Conservation (phyloP, 805 yeast species). For the Blastobotrys americana region DNA sequence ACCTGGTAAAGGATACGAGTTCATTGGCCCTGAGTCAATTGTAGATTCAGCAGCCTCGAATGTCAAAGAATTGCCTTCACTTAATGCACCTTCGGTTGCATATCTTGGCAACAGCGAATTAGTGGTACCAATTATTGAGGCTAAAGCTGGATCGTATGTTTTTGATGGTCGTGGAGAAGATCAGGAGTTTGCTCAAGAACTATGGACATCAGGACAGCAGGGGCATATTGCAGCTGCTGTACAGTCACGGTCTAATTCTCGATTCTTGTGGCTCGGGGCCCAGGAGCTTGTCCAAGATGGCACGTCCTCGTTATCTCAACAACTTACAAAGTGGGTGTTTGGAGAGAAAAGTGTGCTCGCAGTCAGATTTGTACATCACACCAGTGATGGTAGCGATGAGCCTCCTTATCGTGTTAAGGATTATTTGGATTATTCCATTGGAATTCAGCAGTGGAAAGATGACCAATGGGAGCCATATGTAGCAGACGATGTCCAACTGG, state of each 20-base stretch:
- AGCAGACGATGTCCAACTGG: slow-evolving; percentile 62
- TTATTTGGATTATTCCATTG: slow-evolving; percentile 46
- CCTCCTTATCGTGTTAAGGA: slow-evolving; percentile 69
- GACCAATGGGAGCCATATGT: slow-evolving; percentile 62
- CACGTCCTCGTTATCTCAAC: slow-evolving; percentile 35
- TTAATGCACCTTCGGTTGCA: slow-evolving; percentile 53
- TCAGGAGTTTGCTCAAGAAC: slow-evolving; percentile 33
- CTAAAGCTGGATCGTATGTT: slow-evolving; percentile 60
- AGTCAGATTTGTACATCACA: slow-evolving; percentile 47
- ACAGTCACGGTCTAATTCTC: slow-evolving; percentile 73
- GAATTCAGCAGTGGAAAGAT: slow-evolving; percentile 39
- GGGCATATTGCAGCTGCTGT: slow-evolving; percentile 67
- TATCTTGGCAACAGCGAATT: slow-evolving; percentile 60
- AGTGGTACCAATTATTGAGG: slow-evolving; percentile 61
- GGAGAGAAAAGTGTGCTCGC: slow-evolving; percentile 59
- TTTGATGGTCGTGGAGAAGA: slow-evolving; percentile 41
- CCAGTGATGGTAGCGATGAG: slow-evolving; percentile 34
- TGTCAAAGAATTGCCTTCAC: slow-evolving; percentile 17
- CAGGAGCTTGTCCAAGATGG: slow-evolving; percentile 42
- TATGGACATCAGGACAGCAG: slow-evolving; percentile 80
- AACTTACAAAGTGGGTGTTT: slow-evolving; percentile 63
- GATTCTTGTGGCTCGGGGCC: slow-evolving; percentile 78
- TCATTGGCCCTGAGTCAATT: slow-evolving; percentile 8
- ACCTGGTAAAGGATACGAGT: slow-evolving; percentile 19
- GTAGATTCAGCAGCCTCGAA: background rate